phyloP scores from a whole-genome alignment of 2,329 filamentous ascomycete species.

The Pseudogymnoascus sp. region DNA sequence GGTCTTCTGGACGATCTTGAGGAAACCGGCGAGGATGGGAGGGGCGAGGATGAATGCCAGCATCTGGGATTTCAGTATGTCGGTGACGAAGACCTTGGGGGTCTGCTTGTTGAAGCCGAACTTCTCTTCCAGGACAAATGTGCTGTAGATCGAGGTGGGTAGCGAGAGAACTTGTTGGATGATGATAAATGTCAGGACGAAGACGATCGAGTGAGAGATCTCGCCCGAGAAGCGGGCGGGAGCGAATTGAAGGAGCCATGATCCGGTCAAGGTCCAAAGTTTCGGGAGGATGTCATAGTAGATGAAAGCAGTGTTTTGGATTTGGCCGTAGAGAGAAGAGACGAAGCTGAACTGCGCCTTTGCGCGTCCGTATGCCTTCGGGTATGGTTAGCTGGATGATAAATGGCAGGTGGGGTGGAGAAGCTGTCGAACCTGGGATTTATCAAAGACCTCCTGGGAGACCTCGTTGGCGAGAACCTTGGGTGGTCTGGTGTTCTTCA shows the following conservation, averaged over 20 bases:
- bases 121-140: conserved; percentile 90
- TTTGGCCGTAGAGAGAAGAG: conserved; percentile 72
- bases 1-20: conserved; percentile 89
- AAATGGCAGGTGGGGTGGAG: not conserved
- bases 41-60: conserved; percentile 72
- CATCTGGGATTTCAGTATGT: conserved; percentile 85
- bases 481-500: conserved; percentile 71
- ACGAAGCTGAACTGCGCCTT: conserved; percentile 86
- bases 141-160: conserved; percentile 81
- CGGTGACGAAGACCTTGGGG: conserved; percentile 73
- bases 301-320: conserved; percentile 84
- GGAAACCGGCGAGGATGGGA: conserved; percentile 83
- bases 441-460: conserved; percentile 83
- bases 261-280: conserved; percentile 76
- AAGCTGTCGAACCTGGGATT: conserved; percentile 58
- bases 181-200: conserved; percentile 79
- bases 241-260: conserved; percentile 63
- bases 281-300: conserved; percentile 86
- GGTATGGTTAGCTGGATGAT: not conserved
- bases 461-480: conserved; percentile 85
- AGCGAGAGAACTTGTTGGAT: conserved; percentile 72
- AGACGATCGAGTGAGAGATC: conserved; percentile 87
- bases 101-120: conserved; percentile 99
- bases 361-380: conserved; percentile 78
- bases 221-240: conserved; percentile 78